phyloP scores from a whole-genome alignment of 225 moss, liverwort and hornwort species.

The Polytrichum commune region DNA sequence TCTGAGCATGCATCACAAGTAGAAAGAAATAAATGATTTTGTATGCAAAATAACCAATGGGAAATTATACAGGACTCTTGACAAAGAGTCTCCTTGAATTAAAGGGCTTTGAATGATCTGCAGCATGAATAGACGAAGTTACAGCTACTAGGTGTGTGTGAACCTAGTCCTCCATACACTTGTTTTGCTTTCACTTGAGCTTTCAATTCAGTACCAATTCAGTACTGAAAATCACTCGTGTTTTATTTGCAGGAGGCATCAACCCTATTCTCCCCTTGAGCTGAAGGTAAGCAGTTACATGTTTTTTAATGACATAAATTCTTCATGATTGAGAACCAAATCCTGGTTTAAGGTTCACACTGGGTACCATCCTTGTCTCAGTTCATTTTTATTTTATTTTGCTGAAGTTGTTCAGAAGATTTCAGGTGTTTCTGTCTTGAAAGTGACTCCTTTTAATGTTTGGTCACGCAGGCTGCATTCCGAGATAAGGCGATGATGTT shows the following conservation, averaged over 20 bases:
- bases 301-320: too few species aligned
- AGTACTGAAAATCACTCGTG: background rate
- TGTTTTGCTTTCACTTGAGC: background rate
- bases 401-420: background rate
- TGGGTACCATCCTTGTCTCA: too few species aligned
- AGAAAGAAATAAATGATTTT: too few species aligned
- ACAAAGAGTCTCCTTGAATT: too few species aligned
- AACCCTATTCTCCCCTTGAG: constrained; percentile 85
- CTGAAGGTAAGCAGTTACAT: constrained; percentile 47
- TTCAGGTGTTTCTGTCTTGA: background rate
- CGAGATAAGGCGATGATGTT: constrained; percentile 86
- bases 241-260: constrained; percentile 66
- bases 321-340: too few species aligned
- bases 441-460: background rate
- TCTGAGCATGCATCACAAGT: too few species aligned
- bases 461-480: constrained; percentile 68
- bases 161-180: background rate
- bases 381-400: background rate
- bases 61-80: too few species aligned
- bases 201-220: background rate
- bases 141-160: background rate
- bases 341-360: too few species aligned
- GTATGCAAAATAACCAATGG: too few species aligned
- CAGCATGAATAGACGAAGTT: background rate
- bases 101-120: too few species aligned